Evolutionary conservation across 257 asterid species (phyloP).

Genomic region (Eucommia ulmoides): DNA sequence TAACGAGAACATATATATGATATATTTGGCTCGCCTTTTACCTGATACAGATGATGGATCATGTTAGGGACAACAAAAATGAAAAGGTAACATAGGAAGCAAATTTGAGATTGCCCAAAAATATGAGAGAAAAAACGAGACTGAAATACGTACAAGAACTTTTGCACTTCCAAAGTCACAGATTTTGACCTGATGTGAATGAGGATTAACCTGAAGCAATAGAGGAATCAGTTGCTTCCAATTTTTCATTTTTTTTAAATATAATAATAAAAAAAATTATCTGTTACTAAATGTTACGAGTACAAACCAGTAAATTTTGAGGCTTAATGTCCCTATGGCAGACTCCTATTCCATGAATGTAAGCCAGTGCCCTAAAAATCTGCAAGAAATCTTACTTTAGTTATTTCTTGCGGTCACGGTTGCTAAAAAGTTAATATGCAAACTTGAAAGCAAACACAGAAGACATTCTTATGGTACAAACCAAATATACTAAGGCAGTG

Average conservation of each 20-base stretch:
- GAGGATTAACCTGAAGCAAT: constrained; percentile 75
- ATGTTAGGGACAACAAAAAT: not conserved
- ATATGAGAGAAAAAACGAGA: not conserved
- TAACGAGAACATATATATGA: constrained; percentile 78
- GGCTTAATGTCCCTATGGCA: constrained; percentile 92
- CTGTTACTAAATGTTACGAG: constrained; percentile 7
- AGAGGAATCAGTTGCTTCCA: constrained; percentile 5
- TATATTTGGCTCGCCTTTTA: constrained; percentile 80
- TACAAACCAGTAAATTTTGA: constrained; percentile 66
- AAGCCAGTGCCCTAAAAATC: constrained; percentile 80
- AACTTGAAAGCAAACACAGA: too few relatives aligned
- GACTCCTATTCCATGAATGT: constrained; percentile 70
- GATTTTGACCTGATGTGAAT: constrained; percentile 73
- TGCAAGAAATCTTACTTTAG: too few relatives aligned
- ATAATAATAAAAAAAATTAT: too few relatives aligned
- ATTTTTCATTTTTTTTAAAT: not conserved
- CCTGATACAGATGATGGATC: constrained; percentile 26
- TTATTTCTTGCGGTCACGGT: too few relatives aligned
- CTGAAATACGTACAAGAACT: constrained; percentile 41
- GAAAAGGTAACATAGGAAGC: not conserved
- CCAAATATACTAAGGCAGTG: too few relatives aligned
- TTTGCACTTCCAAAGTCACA: constrained; percentile 92
- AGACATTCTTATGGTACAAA: too few relatives aligned
- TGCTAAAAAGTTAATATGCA: too few relatives aligned
- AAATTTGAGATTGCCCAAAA: not conserved